Evolutionary conservation across 768 basidiomycete genomes (phyloP).

Genomic region (Agrocybe chaxingu): DNA sequence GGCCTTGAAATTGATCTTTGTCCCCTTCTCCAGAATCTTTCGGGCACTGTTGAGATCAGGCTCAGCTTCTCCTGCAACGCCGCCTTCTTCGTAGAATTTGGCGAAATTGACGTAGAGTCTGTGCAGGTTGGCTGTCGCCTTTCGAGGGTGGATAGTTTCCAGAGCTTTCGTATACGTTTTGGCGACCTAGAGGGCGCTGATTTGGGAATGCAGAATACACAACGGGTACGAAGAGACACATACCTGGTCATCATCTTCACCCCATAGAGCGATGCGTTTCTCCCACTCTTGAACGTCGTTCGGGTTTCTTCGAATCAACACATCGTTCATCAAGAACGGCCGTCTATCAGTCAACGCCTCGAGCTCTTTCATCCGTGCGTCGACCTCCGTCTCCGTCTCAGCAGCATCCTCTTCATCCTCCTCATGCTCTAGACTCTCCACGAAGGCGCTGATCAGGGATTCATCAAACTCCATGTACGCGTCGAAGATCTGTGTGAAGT

Average conservation of each 20-base stretch:
- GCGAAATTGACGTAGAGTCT: conserved; percentile 93
- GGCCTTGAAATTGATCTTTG: conserved; percentile 87
- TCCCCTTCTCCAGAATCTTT: conserved; percentile 91
- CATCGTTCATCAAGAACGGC: conserved; percentile 96
- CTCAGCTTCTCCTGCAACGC: conserved; percentile 75
- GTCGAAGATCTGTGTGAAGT: conserved; percentile 98
- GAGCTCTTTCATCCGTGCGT: conserved; percentile 86
- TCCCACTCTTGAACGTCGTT: conserved; percentile 99
- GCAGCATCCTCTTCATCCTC: conserved; percentile 79
- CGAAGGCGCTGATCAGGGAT: conserved; percentile 82
- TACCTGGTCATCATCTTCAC: conserved; percentile 91
- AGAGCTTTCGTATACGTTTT: conserved; percentile 91
- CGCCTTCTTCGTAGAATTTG: conserved; percentile 97
- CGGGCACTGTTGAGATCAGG: conserved; percentile 81
- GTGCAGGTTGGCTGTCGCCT: conserved; percentile 88
- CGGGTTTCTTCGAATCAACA: conserved; percentile 87
- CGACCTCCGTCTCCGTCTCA: conserved; percentile 81
- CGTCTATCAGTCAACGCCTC: conserved; percentile 93
- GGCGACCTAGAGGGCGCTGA: conserved; percentile 59
- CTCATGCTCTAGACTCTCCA: conserved; percentile 82
- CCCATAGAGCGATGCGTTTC: conserved; percentile 91
- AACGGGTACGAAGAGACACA: neutral
- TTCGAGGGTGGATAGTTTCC: conserved; percentile 82
- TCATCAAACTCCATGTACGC: conserved; percentile 94
- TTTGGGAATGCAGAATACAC: neutral